phyloP scores from a whole-genome alignment of 2,329 filamentous ascomycete genomes.

The Aspergillus sp. region DNA sequence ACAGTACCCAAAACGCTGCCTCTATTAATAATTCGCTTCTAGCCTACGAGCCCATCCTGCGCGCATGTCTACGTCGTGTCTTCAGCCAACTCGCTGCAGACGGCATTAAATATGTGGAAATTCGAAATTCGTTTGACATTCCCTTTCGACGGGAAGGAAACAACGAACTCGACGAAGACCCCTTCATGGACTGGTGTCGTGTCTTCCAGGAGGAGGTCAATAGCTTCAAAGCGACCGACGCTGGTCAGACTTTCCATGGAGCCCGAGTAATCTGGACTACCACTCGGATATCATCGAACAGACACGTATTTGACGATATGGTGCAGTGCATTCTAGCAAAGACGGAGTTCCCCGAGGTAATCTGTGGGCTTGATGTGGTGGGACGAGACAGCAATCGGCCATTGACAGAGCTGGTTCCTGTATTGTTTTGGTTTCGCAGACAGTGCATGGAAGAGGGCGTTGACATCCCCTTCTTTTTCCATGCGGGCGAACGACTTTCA shows the following conservation, averaged over 20 bases:
- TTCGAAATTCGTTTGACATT: slow-evolving; percentile 71
- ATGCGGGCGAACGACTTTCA: slow-evolving; percentile 84
- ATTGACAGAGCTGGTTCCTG: slow-evolving; percentile 72
- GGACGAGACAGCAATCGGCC: slow-evolving; percentile 81
- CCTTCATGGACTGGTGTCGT: slow-evolving; percentile 65
- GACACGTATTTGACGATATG: slow-evolving; percentile 74
- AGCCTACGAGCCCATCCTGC: slow-evolving; percentile 87
- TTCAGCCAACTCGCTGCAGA: slow-evolving; percentile 72
- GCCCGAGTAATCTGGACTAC: slow-evolving; percentile 81
- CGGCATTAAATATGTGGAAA: slow-evolving; percentile 79
- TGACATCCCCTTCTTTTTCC: slow-evolving; percentile 91
- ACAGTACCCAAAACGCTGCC: slow-evolving; percentile 71
- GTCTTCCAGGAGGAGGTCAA: slow-evolving; percentile 75
- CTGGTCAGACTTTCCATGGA: slow-evolving; percentile 79
- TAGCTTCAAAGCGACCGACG: slow-evolving; percentile 67
- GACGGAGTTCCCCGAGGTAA: slow-evolving; percentile 70
- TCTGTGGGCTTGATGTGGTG: slow-evolving; percentile 86
- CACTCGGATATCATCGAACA: slow-evolving; percentile 62
- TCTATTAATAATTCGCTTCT: slow-evolving; percentile 69
- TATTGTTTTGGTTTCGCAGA: slow-evolving; percentile 92
- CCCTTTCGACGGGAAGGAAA: slow-evolving; percentile 65
- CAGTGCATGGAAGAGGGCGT: slow-evolving; percentile 74
- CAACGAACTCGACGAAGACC: slow-evolving; percentile 63
- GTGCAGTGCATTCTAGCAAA: slow-evolving; percentile 83
- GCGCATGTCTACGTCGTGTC: slow-evolving; percentile 69